A percentile compares a stretch with the other conserved stretches of the same genome.
Evolutionary conservation across 352 stramenopile genomes (phyloP).

Genomic region (Phytophthora tubulina): DNA sequence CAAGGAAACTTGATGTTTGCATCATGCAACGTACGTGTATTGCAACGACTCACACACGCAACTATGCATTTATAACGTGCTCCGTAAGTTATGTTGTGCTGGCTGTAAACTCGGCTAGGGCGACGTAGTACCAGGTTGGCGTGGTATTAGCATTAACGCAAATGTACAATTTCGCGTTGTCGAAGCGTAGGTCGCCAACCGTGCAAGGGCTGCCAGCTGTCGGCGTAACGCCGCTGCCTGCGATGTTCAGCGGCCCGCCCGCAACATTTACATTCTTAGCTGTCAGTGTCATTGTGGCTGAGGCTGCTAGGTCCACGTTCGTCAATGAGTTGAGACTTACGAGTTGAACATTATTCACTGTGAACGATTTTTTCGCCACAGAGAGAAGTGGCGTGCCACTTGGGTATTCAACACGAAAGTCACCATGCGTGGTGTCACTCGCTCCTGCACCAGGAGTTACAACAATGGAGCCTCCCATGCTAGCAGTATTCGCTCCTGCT

Average conservation of each 20-base stretch:
- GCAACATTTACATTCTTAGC: slow-evolving; percentile 31
- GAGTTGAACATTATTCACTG: slow-evolving; percentile 47
- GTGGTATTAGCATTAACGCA: slow-evolving; percentile 12
- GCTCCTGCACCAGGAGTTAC: slow-evolving; percentile 50
- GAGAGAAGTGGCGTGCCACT: slow-evolving; percentile 40
- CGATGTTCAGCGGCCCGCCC: slow-evolving; percentile 42
- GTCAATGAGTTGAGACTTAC: slow-evolving; percentile 43
- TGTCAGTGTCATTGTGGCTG: slow-evolving; percentile 46
- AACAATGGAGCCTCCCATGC: slow-evolving; percentile 51
- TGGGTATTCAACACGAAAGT: slow-evolving; percentile 56
- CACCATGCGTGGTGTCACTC: slow-evolving; percentile 33
- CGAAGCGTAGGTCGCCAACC: slow-evolving; percentile 42
- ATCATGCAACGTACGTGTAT: too few relatives aligned
- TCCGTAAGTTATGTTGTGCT: too few relatives aligned
- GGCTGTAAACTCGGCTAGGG: too few relatives aligned
- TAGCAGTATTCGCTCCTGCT: slow-evolving; percentile 41
- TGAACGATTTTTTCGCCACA: slow-evolving; percentile 41
- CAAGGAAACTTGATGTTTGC: too few relatives aligned
- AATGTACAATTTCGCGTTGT: slow-evolving; percentile 35
- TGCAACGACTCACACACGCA: too few relatives aligned
- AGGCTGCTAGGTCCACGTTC: slow-evolving; percentile 45
- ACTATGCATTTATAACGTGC: too few relatives aligned
- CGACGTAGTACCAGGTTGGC: too few relatives aligned
- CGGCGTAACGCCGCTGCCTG: slow-evolving; percentile 11
- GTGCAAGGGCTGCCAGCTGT: slow-evolving; percentile 10